phyloP scores from a whole-genome alignment of 345 rosid genomes.

The Pelargonium nanum region DNA sequence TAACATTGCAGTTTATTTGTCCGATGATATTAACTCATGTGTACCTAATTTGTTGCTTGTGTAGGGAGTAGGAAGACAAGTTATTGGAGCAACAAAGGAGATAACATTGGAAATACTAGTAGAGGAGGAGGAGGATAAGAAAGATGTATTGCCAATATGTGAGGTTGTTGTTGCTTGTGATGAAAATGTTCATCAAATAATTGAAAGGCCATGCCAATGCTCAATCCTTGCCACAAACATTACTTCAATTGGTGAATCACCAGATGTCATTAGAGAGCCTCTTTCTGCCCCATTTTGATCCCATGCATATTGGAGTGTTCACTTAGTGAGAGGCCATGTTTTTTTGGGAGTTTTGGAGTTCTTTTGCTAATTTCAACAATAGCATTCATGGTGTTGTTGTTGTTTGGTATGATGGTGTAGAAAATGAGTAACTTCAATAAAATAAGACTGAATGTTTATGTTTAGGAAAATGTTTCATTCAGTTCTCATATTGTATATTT shows the following conservation, averaged over 20 bases:
- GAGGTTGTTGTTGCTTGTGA: not conserved
- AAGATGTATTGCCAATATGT: not conserved
- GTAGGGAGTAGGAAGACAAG: conserved; percentile 16
- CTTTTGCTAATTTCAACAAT: too few relatives aligned
- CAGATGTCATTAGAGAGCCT: conserved; percentile 29
- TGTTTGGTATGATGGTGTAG: too few relatives aligned
- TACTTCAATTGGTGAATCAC: conserved; percentile 10
- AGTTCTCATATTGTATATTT: too few relatives aligned
- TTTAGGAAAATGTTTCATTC: too few relatives aligned
- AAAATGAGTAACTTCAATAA: too few relatives aligned
- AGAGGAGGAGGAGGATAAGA: not conserved
- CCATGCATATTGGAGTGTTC: too few relatives aligned
- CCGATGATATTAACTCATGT: not conserved
- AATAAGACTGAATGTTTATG: too few relatives aligned
- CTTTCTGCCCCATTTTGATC: conserved; percentile 39
- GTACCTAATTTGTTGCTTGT: not conserved
- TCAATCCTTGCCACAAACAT: conserved; percentile 1
- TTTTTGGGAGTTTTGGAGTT: too few relatives aligned
- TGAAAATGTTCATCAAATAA: not conserved
- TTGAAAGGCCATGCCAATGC: conserved; percentile 34
- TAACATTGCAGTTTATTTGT: not conserved
- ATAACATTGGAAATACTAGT: not conserved
- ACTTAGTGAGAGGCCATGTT: too few relatives aligned
- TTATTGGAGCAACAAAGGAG: not conserved
- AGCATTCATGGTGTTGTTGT: too few relatives aligned